Percentiles rank a stretch among this genome's conserved stretches.
Conservation (phyloP, 1,139 yeast genomes). For the Lodderomyces oxycetoniae region DNA sequence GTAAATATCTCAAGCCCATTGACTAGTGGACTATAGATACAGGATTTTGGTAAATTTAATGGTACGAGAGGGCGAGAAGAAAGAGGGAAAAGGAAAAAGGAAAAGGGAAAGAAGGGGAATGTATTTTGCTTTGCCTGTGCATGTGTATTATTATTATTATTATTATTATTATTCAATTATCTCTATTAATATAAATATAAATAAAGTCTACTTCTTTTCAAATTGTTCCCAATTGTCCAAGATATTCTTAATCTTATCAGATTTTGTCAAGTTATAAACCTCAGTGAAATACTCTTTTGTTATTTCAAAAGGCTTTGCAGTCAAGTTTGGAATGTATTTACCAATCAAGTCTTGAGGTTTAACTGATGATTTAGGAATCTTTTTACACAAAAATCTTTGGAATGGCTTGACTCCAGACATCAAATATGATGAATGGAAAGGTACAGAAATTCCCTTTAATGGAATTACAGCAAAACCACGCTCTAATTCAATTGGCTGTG, state of each 20-base stretch:
- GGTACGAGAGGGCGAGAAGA: neutral
- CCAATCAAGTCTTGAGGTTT: constrained; percentile 91
- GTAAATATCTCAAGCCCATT: constrained; percentile 78
- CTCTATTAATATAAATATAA: neutral
- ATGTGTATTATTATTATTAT: neutral
- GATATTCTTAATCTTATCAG: constrained; percentile 84
- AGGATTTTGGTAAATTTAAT: neutral
- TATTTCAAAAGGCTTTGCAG: constrained; percentile 94
- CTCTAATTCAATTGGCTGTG: constrained; percentile 94
- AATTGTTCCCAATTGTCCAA: constrained; percentile 94
- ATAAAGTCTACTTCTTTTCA: constrained; percentile 27
- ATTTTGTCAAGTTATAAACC: constrained; percentile 85
- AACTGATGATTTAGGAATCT: constrained; percentile 90
- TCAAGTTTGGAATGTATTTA: constrained; percentile 96
- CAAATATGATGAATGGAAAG: constrained; percentile 97
- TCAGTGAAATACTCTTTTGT: constrained; percentile 96
- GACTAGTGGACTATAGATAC: constrained; percentile 19
- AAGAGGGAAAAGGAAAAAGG: too few relatives aligned
- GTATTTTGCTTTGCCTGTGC: neutral
- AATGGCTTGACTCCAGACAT: constrained; percentile 98
- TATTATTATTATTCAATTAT: too few relatives aligned
- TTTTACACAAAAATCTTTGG: constrained; percentile 95
- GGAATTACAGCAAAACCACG: constrained; percentile 99
- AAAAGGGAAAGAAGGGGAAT: neutral
- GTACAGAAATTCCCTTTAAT: constrained; percentile 96